Evolutionary conservation across 148 eudicot genomes (phyloP).

Genomic region (Cornus suecica): DNA sequence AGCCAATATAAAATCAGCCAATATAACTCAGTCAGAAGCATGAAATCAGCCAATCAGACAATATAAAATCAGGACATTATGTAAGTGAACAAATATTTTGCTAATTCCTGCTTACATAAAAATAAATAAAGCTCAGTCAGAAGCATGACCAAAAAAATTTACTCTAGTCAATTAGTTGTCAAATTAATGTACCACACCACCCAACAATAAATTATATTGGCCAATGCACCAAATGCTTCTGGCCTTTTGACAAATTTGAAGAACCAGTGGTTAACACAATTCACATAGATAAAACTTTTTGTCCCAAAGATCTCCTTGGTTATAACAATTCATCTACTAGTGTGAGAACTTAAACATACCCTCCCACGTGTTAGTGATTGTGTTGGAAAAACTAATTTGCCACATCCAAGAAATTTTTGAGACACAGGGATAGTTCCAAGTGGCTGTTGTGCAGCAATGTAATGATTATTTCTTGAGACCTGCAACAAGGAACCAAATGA

Average conservation of each 20-base stretch:
- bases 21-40: no score
- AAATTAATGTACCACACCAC: not conserved
- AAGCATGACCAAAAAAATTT: not conserved
- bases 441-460: constrained; percentile 15
- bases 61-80: not conserved
- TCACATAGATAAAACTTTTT: constrained; percentile 1
- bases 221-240: not conserved
- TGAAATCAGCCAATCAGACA: no score
- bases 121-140: not conserved
- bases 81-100: no score
- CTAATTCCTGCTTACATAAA: no score
- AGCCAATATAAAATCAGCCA: no score
- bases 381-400: constrained; percentile 18
- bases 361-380: constrained; percentile 24
- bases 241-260: not conserved
- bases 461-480: constrained; percentile 31
- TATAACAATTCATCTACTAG: constrained; percentile 9
- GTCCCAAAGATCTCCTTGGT: not conserved
- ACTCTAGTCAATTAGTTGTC: not conserved
- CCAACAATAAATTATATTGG: not conserved
- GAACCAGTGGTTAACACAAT: constrained; percentile 1
- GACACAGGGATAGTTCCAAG: constrained; percentile 20
- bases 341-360: constrained; percentile 29
- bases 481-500: constrained; percentile 24
- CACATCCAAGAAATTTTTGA: constrained; percentile 26